A percentile compares a stretch with the other conserved stretches of the same genome.
Evolutionary conservation across 2,329 filamentous ascomycete genomes (phyloP).

Genomic region (Fusarium marasasianum): DNA sequence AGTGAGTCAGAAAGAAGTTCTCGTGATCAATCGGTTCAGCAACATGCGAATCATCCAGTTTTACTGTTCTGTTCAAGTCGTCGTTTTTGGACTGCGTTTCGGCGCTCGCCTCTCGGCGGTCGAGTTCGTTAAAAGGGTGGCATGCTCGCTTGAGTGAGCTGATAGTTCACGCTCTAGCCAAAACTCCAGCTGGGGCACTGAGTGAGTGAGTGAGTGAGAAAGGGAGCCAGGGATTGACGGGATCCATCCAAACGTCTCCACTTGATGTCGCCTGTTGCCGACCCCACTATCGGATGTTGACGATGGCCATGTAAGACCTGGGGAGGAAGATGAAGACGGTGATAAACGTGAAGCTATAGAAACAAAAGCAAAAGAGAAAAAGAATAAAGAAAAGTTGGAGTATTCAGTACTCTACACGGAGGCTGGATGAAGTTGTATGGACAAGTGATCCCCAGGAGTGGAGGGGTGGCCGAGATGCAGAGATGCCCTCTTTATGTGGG

Average conservation of each 20-base stretch:
- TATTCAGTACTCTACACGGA: background rate
- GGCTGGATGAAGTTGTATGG: background rate
- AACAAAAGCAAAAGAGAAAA: background rate
- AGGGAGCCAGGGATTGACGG: slow-evolving; percentile 27
- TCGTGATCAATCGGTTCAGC: slow-evolving; percentile 28
- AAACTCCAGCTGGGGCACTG: background rate
- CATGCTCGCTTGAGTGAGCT: slow-evolving; percentile 41
- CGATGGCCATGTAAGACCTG: slow-evolving; percentile 34
- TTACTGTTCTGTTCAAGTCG: slow-evolving; percentile 11
- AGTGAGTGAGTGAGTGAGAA: background rate
- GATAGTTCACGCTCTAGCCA: slow-evolving; percentile 15
- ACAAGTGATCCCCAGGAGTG: slow-evolving; percentile 1
- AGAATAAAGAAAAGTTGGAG: background rate
- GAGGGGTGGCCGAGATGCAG: slow-evolving; percentile 23
- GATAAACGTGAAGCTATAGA: slow-evolving; percentile 22
- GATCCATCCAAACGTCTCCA: slow-evolving; percentile 39
- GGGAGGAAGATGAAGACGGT: background rate
- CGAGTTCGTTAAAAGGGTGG: slow-evolving; percentile 37
- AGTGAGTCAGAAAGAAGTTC: slow-evolving; percentile 11
- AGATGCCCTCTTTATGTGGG: slow-evolving; percentile 40
- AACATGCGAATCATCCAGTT: slow-evolving; percentile 27
- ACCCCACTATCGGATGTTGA: slow-evolving; percentile 46
- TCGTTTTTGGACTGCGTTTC: slow-evolving; percentile 6
- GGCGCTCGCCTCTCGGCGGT: slow-evolving; percentile 32
- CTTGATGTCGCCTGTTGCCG: slow-evolving; percentile 42